These are phyloP conservation scores for Pelagophyceae sp. DNA, from an alignment of 352 stramenopile genomes.

Conservation along the genomic window DNA sequence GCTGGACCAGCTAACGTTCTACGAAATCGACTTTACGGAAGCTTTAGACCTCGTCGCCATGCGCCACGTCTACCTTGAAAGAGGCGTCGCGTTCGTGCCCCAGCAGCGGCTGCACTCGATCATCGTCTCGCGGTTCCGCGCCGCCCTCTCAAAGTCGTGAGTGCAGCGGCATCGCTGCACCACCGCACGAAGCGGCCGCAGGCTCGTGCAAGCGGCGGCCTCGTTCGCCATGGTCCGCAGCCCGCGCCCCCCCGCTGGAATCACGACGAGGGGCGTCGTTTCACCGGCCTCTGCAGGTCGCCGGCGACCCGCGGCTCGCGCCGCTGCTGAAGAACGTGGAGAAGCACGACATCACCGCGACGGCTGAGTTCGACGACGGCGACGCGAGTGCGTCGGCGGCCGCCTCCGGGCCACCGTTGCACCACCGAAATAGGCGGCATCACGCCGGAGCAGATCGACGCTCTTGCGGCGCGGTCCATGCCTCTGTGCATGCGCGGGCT, in stretches of 20 bases:
- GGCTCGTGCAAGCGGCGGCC: conserved; percentile 63
- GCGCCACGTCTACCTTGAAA: conserved; percentile 83
- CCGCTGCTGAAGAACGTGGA: conserved; percentile 87
- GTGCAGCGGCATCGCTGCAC: too few species aligned
- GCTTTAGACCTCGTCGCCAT: conserved; percentile 77
- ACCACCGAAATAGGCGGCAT: too few species aligned
- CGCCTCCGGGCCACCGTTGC: too few species aligned
- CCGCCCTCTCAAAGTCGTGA: conserved; percentile 79
- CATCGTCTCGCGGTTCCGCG: conserved; percentile 78
- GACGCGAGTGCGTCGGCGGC: too few species aligned
- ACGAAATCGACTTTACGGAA: conserved; percentile 92
- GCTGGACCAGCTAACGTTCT: conserved; percentile 56
- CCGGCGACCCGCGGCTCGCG: conserved; percentile 78
- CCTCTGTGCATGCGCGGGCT: conserved; percentile 94
- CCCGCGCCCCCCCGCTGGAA: too few species aligned
- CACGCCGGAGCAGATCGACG: conserved; percentile 79
- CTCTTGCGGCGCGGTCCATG: conserved; percentile 76
- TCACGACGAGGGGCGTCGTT: conserved; percentile 62
- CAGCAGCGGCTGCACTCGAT: conserved; percentile 86
- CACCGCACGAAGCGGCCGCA: too few species aligned
- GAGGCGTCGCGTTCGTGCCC: conserved; percentile 86
- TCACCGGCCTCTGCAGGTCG: conserved; percentile 64
- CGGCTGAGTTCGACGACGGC: conserved; percentile 26
- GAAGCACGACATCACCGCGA: conserved; percentile 56
- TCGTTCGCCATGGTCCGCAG: conserved; percentile 33